phyloP scores from a whole-genome alignment of 169 alveolate species.

The Pseudocohnilembus persalinus region DNA sequence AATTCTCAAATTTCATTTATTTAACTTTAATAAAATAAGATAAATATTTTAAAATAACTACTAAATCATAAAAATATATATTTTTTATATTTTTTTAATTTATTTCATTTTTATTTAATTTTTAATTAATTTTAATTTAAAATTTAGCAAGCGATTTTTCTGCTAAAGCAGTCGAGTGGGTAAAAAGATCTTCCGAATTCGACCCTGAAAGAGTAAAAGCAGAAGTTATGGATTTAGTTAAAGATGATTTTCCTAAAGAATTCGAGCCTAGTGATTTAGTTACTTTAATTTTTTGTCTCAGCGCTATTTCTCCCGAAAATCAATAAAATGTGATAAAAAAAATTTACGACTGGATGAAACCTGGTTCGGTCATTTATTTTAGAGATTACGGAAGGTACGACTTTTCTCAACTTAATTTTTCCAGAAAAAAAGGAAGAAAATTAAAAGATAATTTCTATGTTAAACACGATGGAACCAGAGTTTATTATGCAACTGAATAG shows the following conservation, averaged over 20 bases:
- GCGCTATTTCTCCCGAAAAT: slow-evolving; percentile 92
- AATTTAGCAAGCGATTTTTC: slow-evolving; percentile 89
- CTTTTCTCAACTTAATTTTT: slow-evolving; percentile 89
- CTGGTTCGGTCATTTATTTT: slow-evolving; percentile 88
- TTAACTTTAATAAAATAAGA: no score
- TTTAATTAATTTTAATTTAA: no score
- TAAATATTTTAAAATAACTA: no score
- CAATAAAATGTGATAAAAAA: slow-evolving; percentile 71
- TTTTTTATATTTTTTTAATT: no score
- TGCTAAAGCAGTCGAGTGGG: slow-evolving; percentile 85
- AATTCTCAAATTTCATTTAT: no score
- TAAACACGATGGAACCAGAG: slow-evolving; percentile 90
- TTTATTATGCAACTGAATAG: slow-evolving; percentile 86
- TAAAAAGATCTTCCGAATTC: slow-evolving; percentile 57
- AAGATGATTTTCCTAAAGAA: slow-evolving; percentile 42
- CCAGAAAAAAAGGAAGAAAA: slow-evolving; percentile 84
- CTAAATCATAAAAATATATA: no score
- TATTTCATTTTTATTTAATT: no score
- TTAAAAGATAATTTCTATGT: slow-evolving; percentile 91
- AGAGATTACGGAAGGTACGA: slow-evolving; percentile 95
- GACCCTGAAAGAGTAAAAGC: slow-evolving; percentile 51
- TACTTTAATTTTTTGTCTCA: slow-evolving; percentile 85
- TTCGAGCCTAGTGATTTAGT: slow-evolving; percentile 81
- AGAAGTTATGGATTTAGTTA: slow-evolving; percentile 66
- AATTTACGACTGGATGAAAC: slow-evolving; percentile 75